Percentiles rank a stretch among this genome's conserved stretches.
Evolutionary conservation across 306 rosid species (phyloP).

Genomic region (Dalbergia cultrata): DNA sequence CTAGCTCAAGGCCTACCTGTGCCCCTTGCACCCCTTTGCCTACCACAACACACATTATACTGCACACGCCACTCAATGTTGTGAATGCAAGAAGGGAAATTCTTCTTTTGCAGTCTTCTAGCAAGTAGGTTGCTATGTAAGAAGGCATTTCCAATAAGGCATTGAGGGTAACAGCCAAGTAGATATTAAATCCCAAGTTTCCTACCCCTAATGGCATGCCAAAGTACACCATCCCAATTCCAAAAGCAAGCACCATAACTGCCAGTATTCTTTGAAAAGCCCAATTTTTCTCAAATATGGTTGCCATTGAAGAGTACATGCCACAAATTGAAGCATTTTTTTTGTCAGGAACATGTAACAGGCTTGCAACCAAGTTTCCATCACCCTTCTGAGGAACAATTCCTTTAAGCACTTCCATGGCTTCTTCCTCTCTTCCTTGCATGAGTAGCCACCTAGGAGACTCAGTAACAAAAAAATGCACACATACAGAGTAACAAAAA

Average conservation of each 20-base stretch:
- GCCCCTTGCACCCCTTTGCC: neutral
- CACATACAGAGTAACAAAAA: slow-evolving; percentile 15
- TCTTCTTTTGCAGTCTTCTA: slow-evolving; percentile 34
- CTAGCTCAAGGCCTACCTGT: slow-evolving; percentile 42
- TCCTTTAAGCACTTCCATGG: neutral
- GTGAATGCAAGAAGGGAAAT: slow-evolving; percentile 37
- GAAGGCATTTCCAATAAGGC: slow-evolving; percentile 56
- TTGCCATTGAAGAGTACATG: slow-evolving; percentile 35
- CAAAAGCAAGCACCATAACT: slow-evolving; percentile 37
- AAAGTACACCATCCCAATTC: slow-evolving; percentile 55
- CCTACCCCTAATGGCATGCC: slow-evolving; percentile 61
- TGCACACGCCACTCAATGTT: slow-evolving; percentile 37
- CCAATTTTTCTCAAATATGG: slow-evolving; percentile 42
- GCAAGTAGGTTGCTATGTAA: slow-evolving; percentile 33
- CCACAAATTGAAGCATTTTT: slow-evolving; percentile 18
- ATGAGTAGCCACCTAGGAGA: slow-evolving; percentile 51
- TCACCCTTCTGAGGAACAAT: neutral
- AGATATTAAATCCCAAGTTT: slow-evolving; percentile 53
- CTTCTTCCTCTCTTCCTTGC: slow-evolving; percentile 30
- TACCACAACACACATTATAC: slow-evolving; percentile 35
- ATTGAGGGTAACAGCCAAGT: slow-evolving; percentile 46
- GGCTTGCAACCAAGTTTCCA: neutral
- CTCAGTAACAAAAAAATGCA: slow-evolving; percentile 22
- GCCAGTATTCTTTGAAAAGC: slow-evolving; percentile 30
- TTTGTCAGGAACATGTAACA: neutral